Base-by-base conservation (phyloP, 2,329 filamentous ascomycete genomes). In the Pseudogymnoascus sp. region DNA sequence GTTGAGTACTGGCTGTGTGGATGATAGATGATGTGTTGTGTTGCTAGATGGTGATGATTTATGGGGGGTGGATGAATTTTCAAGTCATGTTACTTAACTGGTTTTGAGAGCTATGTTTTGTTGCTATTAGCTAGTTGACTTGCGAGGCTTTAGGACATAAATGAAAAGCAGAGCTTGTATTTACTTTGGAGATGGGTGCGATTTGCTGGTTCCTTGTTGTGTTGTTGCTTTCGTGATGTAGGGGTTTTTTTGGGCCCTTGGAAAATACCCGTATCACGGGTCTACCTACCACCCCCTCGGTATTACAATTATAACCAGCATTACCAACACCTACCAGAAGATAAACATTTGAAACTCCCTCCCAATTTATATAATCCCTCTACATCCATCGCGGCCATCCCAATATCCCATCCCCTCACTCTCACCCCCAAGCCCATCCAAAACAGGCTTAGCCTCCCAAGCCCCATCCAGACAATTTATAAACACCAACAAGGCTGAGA, bases 101-200 rank as follows among this genome's bases (percentile, higher is more conserved):
- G 23, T 55, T 55, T 55, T 55, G n/a, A 19, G 26, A 55, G 26
- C 45, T 55, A 55, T 55, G 45, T 55, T 31, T 55, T 33, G 45
- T 33, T 55, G 45, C 45, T 55, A 11, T 55, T 55, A 55, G 45
- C 45, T 55, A 55, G 29, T 33, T 55, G 45, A 33, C 26, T 12
- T 33, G 45, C 26, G 16, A 19, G n/a, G 45, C 29, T 33, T 55
- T 33, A 33, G 29, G 45, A 33, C 45, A 55, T 55, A 12, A 55
- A 55, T 55, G 29, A 55, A 33, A 55, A 55, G 45, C 26, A 31
- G 45, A 55, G 26, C 45, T 33, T 55, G 29, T 55, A 55, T 55
- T 33, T 55, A 55, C n/a, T 55, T 33, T 52, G 45, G 8, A 33
- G 14, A 33, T 19, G n/a, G 10, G 26, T 33, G 45, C 7, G 10